Base-by-base conservation (phyloP, 2,329 filamentous ascomycete genomes). In the Colletotrichum agaves region DNA sequence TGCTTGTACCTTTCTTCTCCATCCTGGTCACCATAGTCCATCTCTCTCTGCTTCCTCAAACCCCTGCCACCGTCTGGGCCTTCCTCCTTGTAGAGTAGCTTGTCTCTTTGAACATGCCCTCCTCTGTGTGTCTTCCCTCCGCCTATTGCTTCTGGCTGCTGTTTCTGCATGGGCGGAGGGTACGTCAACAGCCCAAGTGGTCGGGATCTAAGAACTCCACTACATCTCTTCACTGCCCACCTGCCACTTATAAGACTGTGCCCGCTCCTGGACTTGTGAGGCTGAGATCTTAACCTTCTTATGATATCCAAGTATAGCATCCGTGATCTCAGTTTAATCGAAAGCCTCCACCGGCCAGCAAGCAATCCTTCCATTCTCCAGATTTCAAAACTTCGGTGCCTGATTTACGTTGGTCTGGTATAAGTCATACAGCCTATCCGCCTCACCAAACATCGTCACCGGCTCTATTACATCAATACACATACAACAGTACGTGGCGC, bases 221-320 rank as follows among this genome's bases (percentile, higher is more conserved):
- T 53, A 63, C 47, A 37, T 64, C 41, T 35, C 27, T 68, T 63
- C 65, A 68, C 68, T 70, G 68, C 68, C 68, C 65, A 58, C 65
- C 60, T 66, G 35, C 68, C 68, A 70, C 69, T 70, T 69, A 70
- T 70, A 70, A 70, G 68, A 61, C 66, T 50, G 55, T 66, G 66
- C 61, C 68, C 69, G 58, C 66, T 66, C 67, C 66, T 67, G 31
- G 69, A 52, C 67, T 63, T 58, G 44, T 71, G 69, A 71, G 69
- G 69, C 69, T 71, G 69, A 71, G 69, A 69, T 66, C 59, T 70
- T 52, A 70, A 70, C 69, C 65, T 64, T 70, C 61, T 69, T 58
- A 62, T 69, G 69, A 71, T 71, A 63, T 69, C 69, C 69, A 71
- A 71, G 65, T 67, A 63, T 71, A 71, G 69, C 63, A 67, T 67